Conservation (phyloP, 2,329 filamentous ascomycete species). For the Domatiomyces globalis region DNA sequence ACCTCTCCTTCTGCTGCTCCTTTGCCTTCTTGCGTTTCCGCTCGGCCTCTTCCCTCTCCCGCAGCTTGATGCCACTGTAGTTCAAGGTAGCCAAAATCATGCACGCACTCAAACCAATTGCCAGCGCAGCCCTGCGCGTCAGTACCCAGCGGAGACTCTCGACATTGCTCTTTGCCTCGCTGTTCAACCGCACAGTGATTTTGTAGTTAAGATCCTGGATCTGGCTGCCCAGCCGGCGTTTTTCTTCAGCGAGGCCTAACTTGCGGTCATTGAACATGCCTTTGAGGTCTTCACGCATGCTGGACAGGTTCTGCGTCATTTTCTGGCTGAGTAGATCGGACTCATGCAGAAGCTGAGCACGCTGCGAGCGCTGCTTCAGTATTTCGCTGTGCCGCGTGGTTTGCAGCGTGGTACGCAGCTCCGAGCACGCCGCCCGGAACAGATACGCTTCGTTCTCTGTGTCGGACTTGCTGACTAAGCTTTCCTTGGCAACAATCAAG, state of each 20-base stretch:
- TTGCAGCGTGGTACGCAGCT: conserved; percentile 74
- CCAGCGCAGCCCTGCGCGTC: conserved; percentile 49
- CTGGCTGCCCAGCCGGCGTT: conserved; percentile 69
- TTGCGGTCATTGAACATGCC: conserved; percentile 94
- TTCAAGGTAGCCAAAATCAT: conserved; percentile 36
- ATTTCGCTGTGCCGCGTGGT: conserved; percentile 62
- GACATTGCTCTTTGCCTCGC: conserved; percentile 81
- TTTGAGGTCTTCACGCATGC: conserved; percentile 78
- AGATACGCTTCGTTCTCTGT: conserved; percentile 92
- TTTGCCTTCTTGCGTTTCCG: conserved; percentile 24
- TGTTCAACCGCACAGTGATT: conserved; percentile 79
- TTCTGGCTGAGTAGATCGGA: conserved; percentile 82
- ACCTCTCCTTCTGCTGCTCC: conserved; percentile 15
- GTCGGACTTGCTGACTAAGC: conserved; percentile 76
- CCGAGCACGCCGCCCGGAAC: conserved; percentile 84
- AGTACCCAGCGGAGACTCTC: conserved; percentile 81
- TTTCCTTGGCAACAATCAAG: conserved; percentile 63
- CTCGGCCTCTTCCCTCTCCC: conserved; percentile 23
- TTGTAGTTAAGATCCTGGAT: conserved; percentile 95
- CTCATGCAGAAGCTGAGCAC: conserved; percentile 80
- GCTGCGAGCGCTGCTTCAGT: conserved; percentile 68
- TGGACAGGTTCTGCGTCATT: conserved; percentile 66
- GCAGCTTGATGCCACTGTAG: conserved; percentile 27
- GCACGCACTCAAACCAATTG: conserved; percentile 40
- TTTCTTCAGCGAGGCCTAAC: conserved; percentile 79